Evolutionary conservation across 2,329 filamentous ascomycete genomes (phyloP).

Genomic region (Claviceps pazoutovae): DNA sequence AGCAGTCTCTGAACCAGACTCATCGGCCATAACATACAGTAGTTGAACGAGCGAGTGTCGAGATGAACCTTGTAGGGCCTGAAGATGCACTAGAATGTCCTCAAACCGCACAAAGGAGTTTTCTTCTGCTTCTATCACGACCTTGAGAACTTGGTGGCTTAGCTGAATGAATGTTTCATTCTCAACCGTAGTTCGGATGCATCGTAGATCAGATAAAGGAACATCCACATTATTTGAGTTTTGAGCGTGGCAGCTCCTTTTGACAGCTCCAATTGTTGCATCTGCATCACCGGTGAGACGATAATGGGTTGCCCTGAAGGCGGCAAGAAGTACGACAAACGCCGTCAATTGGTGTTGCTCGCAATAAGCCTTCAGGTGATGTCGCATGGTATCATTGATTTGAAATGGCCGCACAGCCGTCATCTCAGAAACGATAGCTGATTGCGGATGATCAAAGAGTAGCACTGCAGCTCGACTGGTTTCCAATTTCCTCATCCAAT

Average conservation of each 20-base stretch:
- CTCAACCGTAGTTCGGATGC: slow-evolving; percentile 6
- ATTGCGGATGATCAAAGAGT: slow-evolving; percentile 8
- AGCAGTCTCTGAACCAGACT: not conserved
- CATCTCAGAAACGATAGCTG: slow-evolving; percentile 6
- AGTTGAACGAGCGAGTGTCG: not conserved
- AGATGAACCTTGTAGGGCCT: not conserved
- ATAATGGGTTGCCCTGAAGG: slow-evolving; percentile 14
- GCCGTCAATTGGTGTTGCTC: slow-evolving; percentile 3
- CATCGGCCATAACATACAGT: not conserved
- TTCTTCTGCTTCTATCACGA: not conserved
- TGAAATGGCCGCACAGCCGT: slow-evolving; percentile 3
- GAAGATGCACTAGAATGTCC: not conserved
- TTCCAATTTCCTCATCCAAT: slow-evolving; percentile 11
- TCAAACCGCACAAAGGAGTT: not conserved
- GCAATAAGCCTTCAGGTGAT: slow-evolving; percentile 6
- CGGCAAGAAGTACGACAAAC: slow-evolving; percentile 11
- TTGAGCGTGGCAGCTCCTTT: slow-evolving; percentile 8
- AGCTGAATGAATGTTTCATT: slow-evolving; percentile 8
- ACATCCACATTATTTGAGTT: slow-evolving; percentile 8
- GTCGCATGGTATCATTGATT: slow-evolving; percentile 6
- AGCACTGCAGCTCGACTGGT: slow-evolving; percentile 9
- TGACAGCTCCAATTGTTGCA: slow-evolving; percentile 11
- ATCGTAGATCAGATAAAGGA: slow-evolving; percentile 14
- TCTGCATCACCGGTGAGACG: slow-evolving; percentile 13
- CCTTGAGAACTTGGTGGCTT: not conserved